A percentile compares a stretch with the other conserved stretches of the same genome.
Evolutionary conservation across 176 grass and related monocot genomes (phyloP).

Genomic region (Carex littledalei): DNA sequence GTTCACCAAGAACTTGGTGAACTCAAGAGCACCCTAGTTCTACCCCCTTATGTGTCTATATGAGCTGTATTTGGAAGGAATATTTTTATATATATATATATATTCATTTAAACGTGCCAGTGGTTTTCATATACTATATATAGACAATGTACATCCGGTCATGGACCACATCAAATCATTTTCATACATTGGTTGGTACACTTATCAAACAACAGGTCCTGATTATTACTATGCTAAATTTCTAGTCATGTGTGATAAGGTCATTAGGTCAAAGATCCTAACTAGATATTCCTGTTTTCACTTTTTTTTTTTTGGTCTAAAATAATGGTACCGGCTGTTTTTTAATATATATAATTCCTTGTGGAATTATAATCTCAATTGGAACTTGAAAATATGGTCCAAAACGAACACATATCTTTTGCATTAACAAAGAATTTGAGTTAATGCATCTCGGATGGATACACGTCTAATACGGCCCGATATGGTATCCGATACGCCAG

Average conservation of each 20-base stretch:
- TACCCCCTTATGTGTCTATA: neutral
- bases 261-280: neutral
- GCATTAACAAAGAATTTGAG: no score
- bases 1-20: no score
- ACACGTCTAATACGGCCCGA: no score
- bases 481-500: no score
- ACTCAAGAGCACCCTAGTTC: no score
- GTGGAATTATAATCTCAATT: no score
- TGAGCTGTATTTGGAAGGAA: neutral
- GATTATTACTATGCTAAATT: neutral
- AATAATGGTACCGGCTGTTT: neutral
- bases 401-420: no score
- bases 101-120: neutral
- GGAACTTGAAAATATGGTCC: no score
- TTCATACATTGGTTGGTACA: neutral
- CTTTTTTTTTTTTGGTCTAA: neutral
- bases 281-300: neutral
- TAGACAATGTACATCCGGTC: neutral
- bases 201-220: neutral
- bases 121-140: neutral
- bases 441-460: no score
- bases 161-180: slow-evolving; percentile 3
- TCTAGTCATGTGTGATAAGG: neutral
- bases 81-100: neutral
- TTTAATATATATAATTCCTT: no score